Conservation (phyloP, 2,329 filamentous ascomycete species). For the Calonectria ilicicola region DNA sequence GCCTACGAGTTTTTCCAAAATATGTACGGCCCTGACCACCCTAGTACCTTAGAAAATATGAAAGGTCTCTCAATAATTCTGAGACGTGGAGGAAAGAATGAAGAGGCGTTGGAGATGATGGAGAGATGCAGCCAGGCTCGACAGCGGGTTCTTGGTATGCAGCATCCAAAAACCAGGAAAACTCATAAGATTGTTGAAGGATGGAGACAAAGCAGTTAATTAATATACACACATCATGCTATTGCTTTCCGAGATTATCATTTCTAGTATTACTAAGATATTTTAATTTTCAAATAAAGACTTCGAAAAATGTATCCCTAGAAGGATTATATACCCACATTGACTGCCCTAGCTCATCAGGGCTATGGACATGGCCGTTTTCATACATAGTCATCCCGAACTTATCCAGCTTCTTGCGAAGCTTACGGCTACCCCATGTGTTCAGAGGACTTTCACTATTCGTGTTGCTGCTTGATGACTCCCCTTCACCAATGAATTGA, state of each 20-base stretch:
- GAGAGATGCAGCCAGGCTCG: no score
- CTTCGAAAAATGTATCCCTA: neutral
- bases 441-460: neutral
- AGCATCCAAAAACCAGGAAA: no score
- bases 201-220: no score
- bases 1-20: no score
- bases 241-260: neutral
- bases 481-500: neutral
- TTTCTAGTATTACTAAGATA: neutral
- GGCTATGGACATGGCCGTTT: neutral
- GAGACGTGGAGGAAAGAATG: no score
- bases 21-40: no score
- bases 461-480: neutral
- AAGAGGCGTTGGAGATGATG: no score
- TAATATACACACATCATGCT: no score
- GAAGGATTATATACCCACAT: neutral
- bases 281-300: neutral
- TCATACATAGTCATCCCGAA: neutral
- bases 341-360: neutral
- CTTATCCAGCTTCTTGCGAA: neutral
- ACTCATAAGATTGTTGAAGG: no score
- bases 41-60: no score
- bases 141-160: no score
- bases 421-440: neutral
- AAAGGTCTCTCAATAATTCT: no score